Conservation (phyloP, 2,329 filamentous ascomycete species). For the Neoscytalidium dimidiatum region DNA sequence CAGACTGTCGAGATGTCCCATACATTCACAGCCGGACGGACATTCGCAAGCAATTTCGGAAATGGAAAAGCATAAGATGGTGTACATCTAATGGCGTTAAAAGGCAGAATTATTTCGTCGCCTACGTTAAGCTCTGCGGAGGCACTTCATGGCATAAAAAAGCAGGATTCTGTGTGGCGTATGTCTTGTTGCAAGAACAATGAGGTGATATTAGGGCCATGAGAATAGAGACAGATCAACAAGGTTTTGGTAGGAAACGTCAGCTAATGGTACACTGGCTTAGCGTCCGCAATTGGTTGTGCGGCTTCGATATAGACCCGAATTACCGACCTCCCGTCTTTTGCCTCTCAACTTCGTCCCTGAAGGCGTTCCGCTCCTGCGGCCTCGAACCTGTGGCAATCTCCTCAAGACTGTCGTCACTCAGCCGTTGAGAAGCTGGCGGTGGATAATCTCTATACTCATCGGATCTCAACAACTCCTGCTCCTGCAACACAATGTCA, state of each 20-base stretch:
- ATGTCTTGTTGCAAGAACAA: too few species aligned
- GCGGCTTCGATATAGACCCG: not conserved
- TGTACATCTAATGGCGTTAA: not conserved
- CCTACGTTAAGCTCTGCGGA: too few species aligned
- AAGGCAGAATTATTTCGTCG: not conserved
- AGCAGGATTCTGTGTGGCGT: too few species aligned
- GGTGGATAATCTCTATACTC: constrained; percentile 20
- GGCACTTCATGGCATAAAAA: too few species aligned
- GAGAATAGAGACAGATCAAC: too few species aligned
- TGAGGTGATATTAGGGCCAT: too few species aligned
- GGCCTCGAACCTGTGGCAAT: constrained; percentile 28
- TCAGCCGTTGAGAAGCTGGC: not conserved
- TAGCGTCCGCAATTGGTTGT: too few species aligned
- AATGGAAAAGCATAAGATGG: not conserved
- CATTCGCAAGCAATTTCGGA: not conserved
- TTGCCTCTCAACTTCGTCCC: constrained; percentile 39
- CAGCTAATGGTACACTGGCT: too few species aligned
- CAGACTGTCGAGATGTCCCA: too few species aligned
- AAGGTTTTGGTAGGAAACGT: too few species aligned
- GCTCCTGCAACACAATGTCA: constrained; percentile 33
- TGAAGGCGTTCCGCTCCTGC: constrained; percentile 34
- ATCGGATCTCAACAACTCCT: constrained; percentile 24
- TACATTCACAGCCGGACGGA: not conserved
- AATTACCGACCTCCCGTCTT: constrained; percentile 31
- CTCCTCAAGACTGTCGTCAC: constrained; percentile 30